phyloP scores from a whole-genome alignment of 169 alveolate species.

The Plasmodium inui region DNA sequence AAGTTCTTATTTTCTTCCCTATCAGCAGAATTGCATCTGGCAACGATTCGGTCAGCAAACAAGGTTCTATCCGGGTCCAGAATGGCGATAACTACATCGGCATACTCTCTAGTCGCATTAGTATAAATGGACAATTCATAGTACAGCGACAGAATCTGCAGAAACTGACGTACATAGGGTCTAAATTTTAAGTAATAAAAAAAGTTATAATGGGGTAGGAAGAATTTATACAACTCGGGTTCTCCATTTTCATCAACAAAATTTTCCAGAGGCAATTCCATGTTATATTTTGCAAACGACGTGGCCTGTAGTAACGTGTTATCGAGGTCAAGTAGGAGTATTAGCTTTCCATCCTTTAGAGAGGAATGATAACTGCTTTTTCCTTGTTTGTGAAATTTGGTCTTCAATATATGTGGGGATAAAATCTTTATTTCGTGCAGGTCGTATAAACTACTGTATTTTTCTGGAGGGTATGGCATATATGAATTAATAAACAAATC shows the following conservation, averaged over 20 bases:
- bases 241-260: constrained; percentile 90
- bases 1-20: constrained; percentile 87
- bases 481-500: constrained; percentile 53
- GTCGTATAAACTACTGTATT: constrained; percentile 66
- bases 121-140: constrained; percentile 92
- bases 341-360: constrained; percentile 85
- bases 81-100: constrained; percentile 93
- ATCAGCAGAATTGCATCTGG: constrained; percentile 89
- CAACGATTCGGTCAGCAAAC: constrained; percentile 91
- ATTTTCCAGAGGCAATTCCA: constrained; percentile 88
- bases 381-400: constrained; percentile 31
- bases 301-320: constrained; percentile 92
- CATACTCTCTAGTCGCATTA: constrained; percentile 94
- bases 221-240: constrained; percentile 92
- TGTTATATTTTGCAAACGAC: constrained; percentile 87
- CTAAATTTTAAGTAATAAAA: constrained; percentile 91
- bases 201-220: constrained; percentile 89
- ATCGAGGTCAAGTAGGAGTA: constrained; percentile 90
- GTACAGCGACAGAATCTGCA: constrained; percentile 88
- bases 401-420: constrained; percentile 73
- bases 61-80: constrained; percentile 92
- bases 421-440: constrained; percentile 73
- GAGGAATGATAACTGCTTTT: constrained; percentile 38
- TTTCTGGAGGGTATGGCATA: constrained; percentile 75
- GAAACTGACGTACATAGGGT: constrained; percentile 91